Base-by-base conservation (phyloP, 805 yeast species). In the Metschnikowia continentalis region DNA sequence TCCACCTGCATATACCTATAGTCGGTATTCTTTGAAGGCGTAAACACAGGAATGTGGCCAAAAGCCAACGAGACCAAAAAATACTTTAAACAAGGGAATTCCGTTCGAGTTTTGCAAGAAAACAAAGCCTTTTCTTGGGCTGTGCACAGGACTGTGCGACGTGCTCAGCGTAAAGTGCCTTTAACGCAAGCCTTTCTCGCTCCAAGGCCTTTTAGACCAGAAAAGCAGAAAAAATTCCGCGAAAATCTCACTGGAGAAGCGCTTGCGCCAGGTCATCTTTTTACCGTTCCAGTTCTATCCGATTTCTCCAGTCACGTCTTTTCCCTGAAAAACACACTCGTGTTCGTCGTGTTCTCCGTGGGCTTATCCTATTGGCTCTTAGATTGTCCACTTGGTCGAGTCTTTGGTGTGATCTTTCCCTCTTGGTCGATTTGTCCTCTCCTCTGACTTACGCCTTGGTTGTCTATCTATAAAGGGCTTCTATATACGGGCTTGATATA, bases 241-340 rank as follows among this genome's bases (percentile, higher is more conserved):
- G 45, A 19, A 41, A 41, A 17, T 14, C 26, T 20, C 44, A 37
- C 40, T 32, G 14, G 14, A 19, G 36, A 30, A 32, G 36, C 36
- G 45, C 45, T 42, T 32, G 22, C 37, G 19, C 45, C 45, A 19
- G 45, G 30, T 42, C 45, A 42, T 42, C 35, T 42, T 42, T 40
- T 39, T 39, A 23, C 17, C 35, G 30, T 19, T 14, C 45, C 35
- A 42, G 11, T 20, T 32, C 45, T 15, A 35, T 32, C 36, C 26
- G 23, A 32, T 42, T 42, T 42, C 36, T 15, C 45, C 45, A 42
- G 45, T 8, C 32, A 23, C 45, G 36, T 30, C 20, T 42, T 8
- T 19, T 19, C 20, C 45, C 45, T 42, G 45, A 32, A 20, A 42
- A 32, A 19, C 45, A 22, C 45, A 13, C n/a, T 26, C 3, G 45